Conservation (phyloP, 176 grass and related monocot species). For the Oryza glumipatula region DNA sequence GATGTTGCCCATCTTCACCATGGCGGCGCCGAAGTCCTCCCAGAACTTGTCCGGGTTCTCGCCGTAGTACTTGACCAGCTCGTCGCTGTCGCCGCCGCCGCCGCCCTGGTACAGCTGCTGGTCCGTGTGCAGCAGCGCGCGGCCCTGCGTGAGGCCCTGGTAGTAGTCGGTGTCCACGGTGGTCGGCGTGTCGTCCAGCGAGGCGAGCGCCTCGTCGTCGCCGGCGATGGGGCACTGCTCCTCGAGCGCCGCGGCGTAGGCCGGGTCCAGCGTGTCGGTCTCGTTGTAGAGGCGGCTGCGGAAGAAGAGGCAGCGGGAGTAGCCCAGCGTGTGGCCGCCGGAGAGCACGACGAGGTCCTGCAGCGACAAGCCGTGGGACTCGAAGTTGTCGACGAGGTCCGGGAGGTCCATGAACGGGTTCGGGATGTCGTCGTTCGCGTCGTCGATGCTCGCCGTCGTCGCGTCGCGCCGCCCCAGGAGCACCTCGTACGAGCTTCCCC, state of each 20-base stretch:
- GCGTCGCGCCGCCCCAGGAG: constrained; percentile 68
- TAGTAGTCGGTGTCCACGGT: constrained; percentile 69
- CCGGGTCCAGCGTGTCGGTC: constrained; percentile 51
- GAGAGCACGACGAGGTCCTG: constrained; percentile 74
- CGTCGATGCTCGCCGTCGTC: constrained; percentile 57
- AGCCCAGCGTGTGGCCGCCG: constrained; percentile 77
- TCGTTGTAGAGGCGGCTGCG: constrained; percentile 76
- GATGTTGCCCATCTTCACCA: constrained; percentile 63
- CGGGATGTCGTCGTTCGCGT: constrained; percentile 60
- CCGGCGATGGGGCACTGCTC: constrained; percentile 52
- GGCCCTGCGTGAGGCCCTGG: constrained; percentile 53
- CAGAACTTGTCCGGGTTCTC: constrained; percentile 53
- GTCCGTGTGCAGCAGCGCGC: constrained; percentile 71
- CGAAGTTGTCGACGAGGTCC: constrained; percentile 61
- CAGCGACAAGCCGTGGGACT: constrained; percentile 63
- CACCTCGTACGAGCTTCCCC: constrained; percentile 68
- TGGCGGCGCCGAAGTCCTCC: constrained; percentile 61
- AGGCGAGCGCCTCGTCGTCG: constrained; percentile 56
- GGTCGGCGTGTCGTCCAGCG: constrained; percentile 70
- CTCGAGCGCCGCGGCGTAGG: constrained; percentile 55
- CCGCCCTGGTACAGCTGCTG: constrained; percentile 65
- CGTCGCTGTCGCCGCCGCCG: constrained; percentile 45
- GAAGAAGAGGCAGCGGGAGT: constrained; percentile 67
- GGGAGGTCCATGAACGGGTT: constrained; percentile 55
- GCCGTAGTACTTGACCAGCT: constrained; percentile 56